phyloP scores from a whole-genome alignment of 495 filamentous ascomycete genomes.

The Symbiotaphrina buchneri region DNA sequence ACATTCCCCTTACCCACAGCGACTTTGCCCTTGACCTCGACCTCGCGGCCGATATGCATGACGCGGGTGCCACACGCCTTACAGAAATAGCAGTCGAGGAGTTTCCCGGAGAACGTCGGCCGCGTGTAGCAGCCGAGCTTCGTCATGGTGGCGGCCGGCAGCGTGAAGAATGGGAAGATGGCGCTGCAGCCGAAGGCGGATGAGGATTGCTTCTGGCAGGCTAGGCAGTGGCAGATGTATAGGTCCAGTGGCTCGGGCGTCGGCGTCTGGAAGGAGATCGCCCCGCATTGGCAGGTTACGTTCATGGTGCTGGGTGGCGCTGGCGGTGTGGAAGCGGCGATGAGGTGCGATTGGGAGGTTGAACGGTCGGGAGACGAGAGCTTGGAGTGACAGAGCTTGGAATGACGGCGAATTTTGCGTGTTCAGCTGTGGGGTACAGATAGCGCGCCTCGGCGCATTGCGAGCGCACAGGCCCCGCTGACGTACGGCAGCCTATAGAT shows the following conservation, averaged over 20 bases:
- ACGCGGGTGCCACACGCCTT: not conserved
- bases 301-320: constrained; percentile 27
- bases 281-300: constrained; percentile 39
- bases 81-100: not conserved
- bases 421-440: too few relatives aligned
- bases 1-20: constrained; percentile 20
- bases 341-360: too few relatives aligned
- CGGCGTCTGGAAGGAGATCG: constrained; percentile 36
- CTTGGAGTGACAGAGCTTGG: too few relatives aligned
- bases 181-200: constrained; percentile 46
- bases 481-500: too few relatives aligned
- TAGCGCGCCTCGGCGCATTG: too few relatives aligned
- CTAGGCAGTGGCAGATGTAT: constrained; percentile 47
- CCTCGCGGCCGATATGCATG: not conserved
- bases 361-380: too few relatives aligned
- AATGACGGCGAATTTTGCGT: too few relatives aligned
- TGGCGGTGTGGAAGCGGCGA: too few relatives aligned
- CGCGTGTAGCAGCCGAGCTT: constrained; percentile 8
- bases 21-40: constrained; percentile 3
- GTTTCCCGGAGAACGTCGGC: not conserved
- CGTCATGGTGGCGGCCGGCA: constrained; percentile 13
- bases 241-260: constrained; percentile 26
- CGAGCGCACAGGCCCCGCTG: too few relatives aligned
- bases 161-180: constrained; percentile 36
- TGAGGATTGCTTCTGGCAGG: constrained; percentile 41